Percentiles rank a stretch among this genome's conserved stretches.
Evolutionary conservation across 2,329 filamentous ascomycete species (phyloP).

Genomic region (Sclerotinia borealis): DNA sequence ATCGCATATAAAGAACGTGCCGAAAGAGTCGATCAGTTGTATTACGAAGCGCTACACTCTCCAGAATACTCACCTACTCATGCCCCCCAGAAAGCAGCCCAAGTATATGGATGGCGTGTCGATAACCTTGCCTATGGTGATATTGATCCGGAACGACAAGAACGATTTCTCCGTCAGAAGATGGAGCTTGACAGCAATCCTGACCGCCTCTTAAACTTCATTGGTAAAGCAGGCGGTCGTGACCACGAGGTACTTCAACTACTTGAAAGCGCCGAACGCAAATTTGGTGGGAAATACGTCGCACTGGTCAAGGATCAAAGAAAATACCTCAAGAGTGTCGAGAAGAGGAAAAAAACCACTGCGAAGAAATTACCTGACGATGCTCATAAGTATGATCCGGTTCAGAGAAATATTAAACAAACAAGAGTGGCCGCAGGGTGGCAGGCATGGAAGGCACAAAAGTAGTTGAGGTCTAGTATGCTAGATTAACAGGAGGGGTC

Average conservation of each 20-base stretch:
- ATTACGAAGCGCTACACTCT: conserved; percentile 3
- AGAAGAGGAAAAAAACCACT: background rate
- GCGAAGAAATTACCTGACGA: background rate
- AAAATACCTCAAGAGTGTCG: background rate
- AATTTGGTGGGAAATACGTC: background rate
- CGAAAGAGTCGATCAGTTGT: background rate
- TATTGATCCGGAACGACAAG: conserved; percentile 4
- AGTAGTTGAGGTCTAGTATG: background rate
- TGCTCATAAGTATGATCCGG: background rate
- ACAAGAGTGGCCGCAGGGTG: background rate
- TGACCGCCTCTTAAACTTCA: background rate
- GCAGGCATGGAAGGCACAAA: conserved; percentile 5
- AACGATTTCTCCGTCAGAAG: conserved; percentile 2
- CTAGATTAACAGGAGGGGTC: background rate
- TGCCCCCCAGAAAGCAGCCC: background rate
- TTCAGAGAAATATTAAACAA: conserved; percentile 3
- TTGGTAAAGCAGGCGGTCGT: background rate
- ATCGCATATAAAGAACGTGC: conserved; percentile 6
- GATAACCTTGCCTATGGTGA: conserved; percentile 4
- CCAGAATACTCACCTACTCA: background rate
- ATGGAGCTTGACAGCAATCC: conserved; percentile 1
- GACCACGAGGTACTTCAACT: background rate
- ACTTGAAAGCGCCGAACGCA: background rate
- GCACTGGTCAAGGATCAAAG: background rate
- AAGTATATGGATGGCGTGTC: conserved; percentile 3